Conservation (phyloP, 345 rosid genomes). For the Turnera subulata region DNA sequence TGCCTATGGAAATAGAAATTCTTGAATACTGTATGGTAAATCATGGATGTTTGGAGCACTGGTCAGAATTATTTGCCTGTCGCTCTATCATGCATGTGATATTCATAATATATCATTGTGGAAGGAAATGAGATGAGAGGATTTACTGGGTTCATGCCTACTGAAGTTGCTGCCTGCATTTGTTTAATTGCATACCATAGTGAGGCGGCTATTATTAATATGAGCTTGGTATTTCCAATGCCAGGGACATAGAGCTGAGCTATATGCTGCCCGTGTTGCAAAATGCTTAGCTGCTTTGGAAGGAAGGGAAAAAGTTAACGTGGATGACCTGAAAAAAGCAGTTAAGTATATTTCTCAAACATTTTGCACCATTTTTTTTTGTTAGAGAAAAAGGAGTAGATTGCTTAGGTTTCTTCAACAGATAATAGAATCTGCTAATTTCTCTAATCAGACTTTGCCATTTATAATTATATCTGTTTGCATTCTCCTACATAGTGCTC, state of each 20-base stretch:
- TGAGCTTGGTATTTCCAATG: background rate
- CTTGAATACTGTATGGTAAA: no score
- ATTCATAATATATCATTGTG: no score
- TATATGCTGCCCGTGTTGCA: slow-evolving; percentile 90
- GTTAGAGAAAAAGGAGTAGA: background rate
- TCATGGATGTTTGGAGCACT: no score
- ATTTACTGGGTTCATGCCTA: no score
- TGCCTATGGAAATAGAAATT: no score
- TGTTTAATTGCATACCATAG: background rate
- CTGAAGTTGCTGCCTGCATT: background rate
- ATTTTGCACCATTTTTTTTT: background rate
- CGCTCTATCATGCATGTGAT: no score
- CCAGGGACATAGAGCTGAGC: slow-evolving; percentile 97
- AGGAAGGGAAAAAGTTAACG: slow-evolving; percentile 86
- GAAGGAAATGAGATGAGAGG: no score
- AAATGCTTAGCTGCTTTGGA: slow-evolving; percentile 95
- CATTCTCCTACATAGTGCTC: background rate
- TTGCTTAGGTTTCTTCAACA: background rate
- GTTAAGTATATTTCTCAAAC: slow-evolving; percentile 51
- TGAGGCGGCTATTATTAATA: no score
- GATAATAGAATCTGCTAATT: background rate
- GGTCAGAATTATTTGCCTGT: no score
- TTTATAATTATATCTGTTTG: background rate
- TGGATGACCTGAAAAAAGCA: slow-evolving; percentile 94
- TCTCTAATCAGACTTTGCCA: background rate